Evolutionary conservation across 1,284 basidiomycete species (phyloP).

Genomic region (Psilocybe mexicana): DNA sequence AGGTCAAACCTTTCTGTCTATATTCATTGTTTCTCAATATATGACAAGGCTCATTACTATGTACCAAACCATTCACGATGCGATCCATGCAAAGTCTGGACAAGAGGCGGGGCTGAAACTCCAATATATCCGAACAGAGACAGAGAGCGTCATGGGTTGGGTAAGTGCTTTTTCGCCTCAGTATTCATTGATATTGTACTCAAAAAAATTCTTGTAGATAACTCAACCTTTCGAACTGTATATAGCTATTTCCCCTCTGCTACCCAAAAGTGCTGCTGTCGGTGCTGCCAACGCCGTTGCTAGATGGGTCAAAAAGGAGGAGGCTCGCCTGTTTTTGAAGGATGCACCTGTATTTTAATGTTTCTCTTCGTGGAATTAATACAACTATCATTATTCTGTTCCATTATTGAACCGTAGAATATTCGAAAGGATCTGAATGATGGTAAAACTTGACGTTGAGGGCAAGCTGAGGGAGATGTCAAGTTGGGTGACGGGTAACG

Average conservation of each 20-base stretch:
- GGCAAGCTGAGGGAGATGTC: neutral
- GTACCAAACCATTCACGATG: conserved; percentile 84
- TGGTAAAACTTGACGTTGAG: too few species aligned
- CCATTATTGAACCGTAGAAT: too few species aligned
- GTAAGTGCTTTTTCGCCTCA: conserved; percentile 43
- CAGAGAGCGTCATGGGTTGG: conserved; percentile 91
- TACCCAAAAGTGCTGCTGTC: conserved; percentile 86
- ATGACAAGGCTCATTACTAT: conserved; percentile 68
- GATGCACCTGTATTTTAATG: conserved; percentile 87
- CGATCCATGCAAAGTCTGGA: conserved; percentile 82
- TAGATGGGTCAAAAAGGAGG: conserved; percentile 89
- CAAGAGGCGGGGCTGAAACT: conserved; percentile 77
- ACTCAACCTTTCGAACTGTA: conserved; percentile 94
- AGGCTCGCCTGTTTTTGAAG: conserved; percentile 77
- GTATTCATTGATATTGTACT: neutral
- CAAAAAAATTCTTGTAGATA: conserved; percentile 53
- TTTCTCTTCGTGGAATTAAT: neutral
- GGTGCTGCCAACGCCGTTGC: conserved; percentile 87
- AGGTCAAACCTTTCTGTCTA: neutral
- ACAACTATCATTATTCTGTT: too few species aligned
- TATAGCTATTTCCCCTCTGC: conserved; percentile 74
- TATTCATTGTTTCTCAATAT: neutral
- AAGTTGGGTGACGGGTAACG: neutral
- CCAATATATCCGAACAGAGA: conserved; percentile 80
- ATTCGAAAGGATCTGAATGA: too few species aligned